phyloP scores from a whole-genome alignment of 495 filamentous ascomycete genomes.

The Xylaria palmicola region DNA sequence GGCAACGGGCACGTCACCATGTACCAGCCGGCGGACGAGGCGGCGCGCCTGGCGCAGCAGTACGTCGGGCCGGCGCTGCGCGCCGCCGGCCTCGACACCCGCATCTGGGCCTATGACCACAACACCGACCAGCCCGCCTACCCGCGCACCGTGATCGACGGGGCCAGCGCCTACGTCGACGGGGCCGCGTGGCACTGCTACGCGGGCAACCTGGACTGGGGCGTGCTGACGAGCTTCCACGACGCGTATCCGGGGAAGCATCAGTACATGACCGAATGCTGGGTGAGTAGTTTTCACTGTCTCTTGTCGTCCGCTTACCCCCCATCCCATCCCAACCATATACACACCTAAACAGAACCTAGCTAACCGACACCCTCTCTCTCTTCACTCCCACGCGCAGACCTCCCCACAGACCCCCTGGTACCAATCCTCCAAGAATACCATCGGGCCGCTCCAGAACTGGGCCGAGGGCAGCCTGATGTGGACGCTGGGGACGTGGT shows the following conservation, averaged over 20 bases:
- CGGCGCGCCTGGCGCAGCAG: constrained; percentile 46
- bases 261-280: constrained; percentile 63
- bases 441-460: constrained; percentile 57
- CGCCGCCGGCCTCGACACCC: constrained; percentile 40
- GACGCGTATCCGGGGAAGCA: constrained; percentile 41
- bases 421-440: constrained; percentile 53
- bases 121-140: constrained; percentile 52
- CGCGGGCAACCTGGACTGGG: constrained; percentile 47
- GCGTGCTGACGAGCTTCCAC: constrained; percentile 50
- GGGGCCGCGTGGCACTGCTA: constrained; percentile 61
- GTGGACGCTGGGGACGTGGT: constrained; percentile 59
- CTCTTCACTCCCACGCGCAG: constrained; percentile 14
- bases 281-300: constrained; percentile 25
- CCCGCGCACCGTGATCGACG: constrained; percentile 48
- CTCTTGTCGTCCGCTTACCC: too few species aligned
- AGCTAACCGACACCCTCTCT: not conserved
- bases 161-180: constrained; percentile 42
- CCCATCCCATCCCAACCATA: too few species aligned
- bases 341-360: too few species aligned
- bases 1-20: constrained; percentile 52
- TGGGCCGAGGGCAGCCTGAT: constrained; percentile 54
- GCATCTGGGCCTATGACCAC: constrained; percentile 57
- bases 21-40: constrained; percentile 53
- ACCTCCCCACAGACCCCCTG: constrained; percentile 43
- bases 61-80: constrained; percentile 49